A percentile compares a stretch with the other conserved stretches of the same genome.
Conservation (phyloP, 1,284 basidiomycete genomes). For the Pseudomicrostroma phylloplanum region DNA sequence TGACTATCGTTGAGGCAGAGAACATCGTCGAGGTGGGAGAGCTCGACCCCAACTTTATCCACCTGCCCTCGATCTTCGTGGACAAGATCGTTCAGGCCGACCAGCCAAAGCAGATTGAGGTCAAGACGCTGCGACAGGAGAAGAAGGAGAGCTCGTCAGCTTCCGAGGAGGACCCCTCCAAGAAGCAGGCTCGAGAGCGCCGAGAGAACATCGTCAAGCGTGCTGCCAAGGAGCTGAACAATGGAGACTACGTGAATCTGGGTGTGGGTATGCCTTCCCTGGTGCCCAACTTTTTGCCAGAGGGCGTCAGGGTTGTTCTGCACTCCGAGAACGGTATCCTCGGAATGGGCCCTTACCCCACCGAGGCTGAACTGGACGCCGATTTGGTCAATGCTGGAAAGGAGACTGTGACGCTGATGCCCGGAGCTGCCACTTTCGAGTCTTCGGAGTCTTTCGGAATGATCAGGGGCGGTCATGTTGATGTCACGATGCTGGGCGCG, state of each 20-base stretch:
- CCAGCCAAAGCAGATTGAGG: slow-evolving; percentile 39
- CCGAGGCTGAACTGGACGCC: slow-evolving; percentile 29
- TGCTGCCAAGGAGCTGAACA: slow-evolving; percentile 39
- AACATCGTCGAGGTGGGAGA: slow-evolving; percentile 40
- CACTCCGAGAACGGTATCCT: slow-evolving; percentile 48
- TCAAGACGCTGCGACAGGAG: slow-evolving; percentile 28
- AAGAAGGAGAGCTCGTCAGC: slow-evolving; percentile 15
- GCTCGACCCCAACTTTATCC: slow-evolving; percentile 38
- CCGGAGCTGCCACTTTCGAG: slow-evolving; percentile 87
- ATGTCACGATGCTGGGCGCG: slow-evolving; percentile 83
- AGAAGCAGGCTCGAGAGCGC: slow-evolving; percentile 24
- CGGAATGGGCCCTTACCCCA: slow-evolving; percentile 47
- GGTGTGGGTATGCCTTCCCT: slow-evolving; percentile 46
- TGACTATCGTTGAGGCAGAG: slow-evolving; percentile 47
- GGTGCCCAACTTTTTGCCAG: slow-evolving; percentile 43
- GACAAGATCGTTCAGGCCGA: slow-evolving; percentile 36
- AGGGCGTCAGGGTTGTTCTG: slow-evolving; percentile 38
- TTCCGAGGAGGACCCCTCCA: slow-evolving; percentile 12
- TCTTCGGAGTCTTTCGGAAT: slow-evolving; percentile 87
- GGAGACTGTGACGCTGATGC: slow-evolving; percentile 70
- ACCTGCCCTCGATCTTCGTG: slow-evolving; percentile 44
- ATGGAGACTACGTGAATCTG: slow-evolving; percentile 48
- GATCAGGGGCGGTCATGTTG: slow-evolving; percentile 88
- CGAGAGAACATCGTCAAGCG: slow-evolving; percentile 33
- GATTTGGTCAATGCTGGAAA: slow-evolving; percentile 68